Conservation (phyloP, 495 filamentous ascomycete genomes). For the Podospora conica region DNA sequence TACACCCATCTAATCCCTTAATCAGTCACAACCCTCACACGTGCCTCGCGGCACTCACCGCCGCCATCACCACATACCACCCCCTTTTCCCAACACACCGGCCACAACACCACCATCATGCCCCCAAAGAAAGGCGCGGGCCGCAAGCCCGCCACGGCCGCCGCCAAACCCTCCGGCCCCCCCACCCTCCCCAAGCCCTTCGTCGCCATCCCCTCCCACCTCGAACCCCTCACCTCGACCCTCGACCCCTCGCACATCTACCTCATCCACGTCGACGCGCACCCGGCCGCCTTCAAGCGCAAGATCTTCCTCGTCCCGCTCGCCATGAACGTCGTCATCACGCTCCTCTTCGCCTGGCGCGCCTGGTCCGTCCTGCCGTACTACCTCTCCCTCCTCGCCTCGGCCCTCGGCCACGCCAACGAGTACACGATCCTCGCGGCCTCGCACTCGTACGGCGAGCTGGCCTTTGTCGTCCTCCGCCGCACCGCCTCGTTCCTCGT, state of each 20-base stretch:
- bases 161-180: slow-evolving; percentile 13
- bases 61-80: background rate
- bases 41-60: background rate
- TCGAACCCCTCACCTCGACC: slow-evolving; percentile 55
- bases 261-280: slow-evolving; percentile 69
- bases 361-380: slow-evolving; percentile 54
- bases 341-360: slow-evolving; percentile 53
- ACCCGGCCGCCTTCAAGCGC: slow-evolving; percentile 57
- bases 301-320: slow-evolving; percentile 71
- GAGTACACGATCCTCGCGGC: slow-evolving; percentile 52
- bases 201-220: slow-evolving; percentile 48
- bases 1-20: background rate
- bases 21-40: background rate
- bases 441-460: slow-evolving; percentile 42
- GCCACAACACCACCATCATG: slow-evolving; percentile 10
- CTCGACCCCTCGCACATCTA: slow-evolving; percentile 63
- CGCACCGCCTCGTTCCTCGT: slow-evolving; percentile 57
- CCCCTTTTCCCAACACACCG: background rate
- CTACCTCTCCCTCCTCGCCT: slow-evolving; percentile 57
- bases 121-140: slow-evolving; percentile 21
- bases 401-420: slow-evolving; percentile 54
- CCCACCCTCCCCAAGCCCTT: slow-evolving; percentile 52
- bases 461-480: slow-evolving; percentile 42
- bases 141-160: background rate
- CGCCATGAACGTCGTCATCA: slow-evolving; percentile 59